Evolutionary conservation across 805 yeast genomes (phyloP).

Genomic region (Wickerhamomyces queroliae): DNA sequence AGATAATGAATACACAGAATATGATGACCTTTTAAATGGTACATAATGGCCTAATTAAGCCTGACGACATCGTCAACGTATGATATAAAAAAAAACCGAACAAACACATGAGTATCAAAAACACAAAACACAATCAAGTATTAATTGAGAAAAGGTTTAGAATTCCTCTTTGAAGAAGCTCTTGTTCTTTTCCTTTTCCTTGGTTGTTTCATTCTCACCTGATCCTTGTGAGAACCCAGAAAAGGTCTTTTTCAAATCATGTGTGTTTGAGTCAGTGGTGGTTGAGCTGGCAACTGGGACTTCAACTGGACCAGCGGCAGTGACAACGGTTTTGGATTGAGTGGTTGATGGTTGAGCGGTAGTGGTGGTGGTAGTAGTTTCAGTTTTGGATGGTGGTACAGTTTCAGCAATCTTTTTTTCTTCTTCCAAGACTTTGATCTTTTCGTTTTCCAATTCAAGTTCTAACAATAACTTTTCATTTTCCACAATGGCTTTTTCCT

Average conservation of each 20-base stretch:
- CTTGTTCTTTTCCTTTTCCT: slow-evolving; percentile 12
- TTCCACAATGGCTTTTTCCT: slow-evolving; percentile 30
- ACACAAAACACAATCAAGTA: background rate
- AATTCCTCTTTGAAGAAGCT: slow-evolving; percentile 24
- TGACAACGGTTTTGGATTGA: background rate
- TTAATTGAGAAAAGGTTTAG: slow-evolving; percentile 4
- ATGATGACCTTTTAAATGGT: no score
- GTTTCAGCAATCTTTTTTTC: slow-evolving; percentile 36
- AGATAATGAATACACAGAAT: no score
- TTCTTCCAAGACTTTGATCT: slow-evolving; percentile 26
- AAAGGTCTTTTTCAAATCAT: slow-evolving; percentile 29
- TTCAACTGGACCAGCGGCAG: background rate
- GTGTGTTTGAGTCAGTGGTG: background rate
- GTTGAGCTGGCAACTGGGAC: slow-evolving; percentile 8
- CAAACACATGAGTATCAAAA: background rate
- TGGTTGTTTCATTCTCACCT: slow-evolving; percentile 17
- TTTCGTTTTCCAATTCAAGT: slow-evolving; percentile 30
- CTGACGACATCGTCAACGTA: no score
- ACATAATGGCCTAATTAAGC: no score
- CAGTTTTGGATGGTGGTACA: slow-evolving; percentile 25
- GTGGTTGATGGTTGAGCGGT: slow-evolving; percentile 1
- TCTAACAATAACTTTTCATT: slow-evolving; percentile 29
- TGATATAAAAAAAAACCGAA: no score
- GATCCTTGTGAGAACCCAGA: slow-evolving; percentile 44
- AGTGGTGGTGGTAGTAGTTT: slow-evolving; percentile 1